A percentile compares a stretch with the other conserved stretches of the same genome.
Evolutionary conservation across 257 asterid genomes (phyloP).

Genomic region (Lycium ferocissimum): DNA sequence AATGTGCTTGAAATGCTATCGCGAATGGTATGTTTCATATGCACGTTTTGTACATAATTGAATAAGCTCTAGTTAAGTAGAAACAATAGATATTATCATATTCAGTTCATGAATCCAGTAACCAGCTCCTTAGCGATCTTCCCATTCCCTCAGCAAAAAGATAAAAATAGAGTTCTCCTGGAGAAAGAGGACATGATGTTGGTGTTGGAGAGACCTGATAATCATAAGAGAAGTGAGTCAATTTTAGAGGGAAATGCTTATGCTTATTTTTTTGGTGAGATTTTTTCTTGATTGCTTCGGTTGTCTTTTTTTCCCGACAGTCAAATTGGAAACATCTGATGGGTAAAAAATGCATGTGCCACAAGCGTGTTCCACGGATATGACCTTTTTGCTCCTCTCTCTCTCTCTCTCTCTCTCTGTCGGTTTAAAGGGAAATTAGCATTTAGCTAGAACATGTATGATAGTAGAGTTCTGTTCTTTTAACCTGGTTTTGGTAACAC

Average conservation of each 20-base stretch:
- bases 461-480: neutral
- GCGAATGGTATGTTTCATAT: constrained; percentile 67
- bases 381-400: neutral
- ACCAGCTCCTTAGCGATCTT: neutral
- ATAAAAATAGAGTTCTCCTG: neutral
- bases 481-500: too few relatives aligned
- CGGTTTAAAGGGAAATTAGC: neutral
- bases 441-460: neutral
- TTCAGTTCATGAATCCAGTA: neutral
- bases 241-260: neutral
- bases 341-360: neutral
- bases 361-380: neutral
- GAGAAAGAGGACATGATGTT: neutral
- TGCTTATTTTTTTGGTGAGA: neutral
- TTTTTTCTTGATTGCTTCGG: neutral
- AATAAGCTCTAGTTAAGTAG: neutral
- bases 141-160: neutral
- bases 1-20: constrained; percentile 93
- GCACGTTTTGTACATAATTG: neutral
- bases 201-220: neutral
- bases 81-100: neutral
- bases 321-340: constrained; percentile 7
- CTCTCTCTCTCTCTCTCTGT: neutral
- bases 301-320: neutral
- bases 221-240: neutral